Percentiles rank a stretch among this genome's conserved stretches.
Conservation (phyloP, 306 rosid genomes). For the Rubus idaeus region DNA sequence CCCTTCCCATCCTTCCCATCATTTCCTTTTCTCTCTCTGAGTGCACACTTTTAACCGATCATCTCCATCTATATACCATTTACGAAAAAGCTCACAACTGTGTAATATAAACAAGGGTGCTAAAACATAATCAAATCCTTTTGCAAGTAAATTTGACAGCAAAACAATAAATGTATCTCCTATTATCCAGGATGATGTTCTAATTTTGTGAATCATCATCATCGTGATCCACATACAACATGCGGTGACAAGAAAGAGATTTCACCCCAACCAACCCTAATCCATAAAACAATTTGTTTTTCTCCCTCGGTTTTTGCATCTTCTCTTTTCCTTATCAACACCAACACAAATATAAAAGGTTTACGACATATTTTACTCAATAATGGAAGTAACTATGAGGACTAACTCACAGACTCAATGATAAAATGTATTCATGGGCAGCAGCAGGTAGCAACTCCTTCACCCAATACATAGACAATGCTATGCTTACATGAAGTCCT, state of each 20-base stretch:
- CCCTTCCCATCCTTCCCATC: no score
- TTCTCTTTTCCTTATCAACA: constrained; percentile 2
- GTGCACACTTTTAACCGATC: not conserved
- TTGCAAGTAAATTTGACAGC: constrained; percentile 22
- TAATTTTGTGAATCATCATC: constrained; percentile 11
- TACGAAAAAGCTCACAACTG: not conserved
- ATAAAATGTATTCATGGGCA: not conserved
- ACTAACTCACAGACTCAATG: constrained; percentile 28
- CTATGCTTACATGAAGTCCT: constrained; percentile 80
- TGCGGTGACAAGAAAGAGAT: constrained; percentile 8
- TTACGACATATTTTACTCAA: not conserved
- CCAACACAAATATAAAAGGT: constrained; percentile 6
- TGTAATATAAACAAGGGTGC: not conserved
- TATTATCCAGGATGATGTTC: constrained; percentile 23
- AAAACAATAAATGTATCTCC: constrained; percentile 28
- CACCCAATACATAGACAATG: not conserved
- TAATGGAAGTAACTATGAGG: constrained; percentile 1
- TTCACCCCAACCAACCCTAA: not conserved
- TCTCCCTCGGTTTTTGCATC: not conserved
- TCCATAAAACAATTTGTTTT: not conserved
- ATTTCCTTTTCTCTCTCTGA: not conserved
- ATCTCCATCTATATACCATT: not conserved
- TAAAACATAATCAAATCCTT: not conserved
- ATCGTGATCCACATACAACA: constrained; percentile 31
- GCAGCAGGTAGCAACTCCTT: constrained; percentile 2